These are phyloP conservation scores for Candida maris DNA, from an alignment of 805 yeast species.

Conservation along the genomic window DNA sequence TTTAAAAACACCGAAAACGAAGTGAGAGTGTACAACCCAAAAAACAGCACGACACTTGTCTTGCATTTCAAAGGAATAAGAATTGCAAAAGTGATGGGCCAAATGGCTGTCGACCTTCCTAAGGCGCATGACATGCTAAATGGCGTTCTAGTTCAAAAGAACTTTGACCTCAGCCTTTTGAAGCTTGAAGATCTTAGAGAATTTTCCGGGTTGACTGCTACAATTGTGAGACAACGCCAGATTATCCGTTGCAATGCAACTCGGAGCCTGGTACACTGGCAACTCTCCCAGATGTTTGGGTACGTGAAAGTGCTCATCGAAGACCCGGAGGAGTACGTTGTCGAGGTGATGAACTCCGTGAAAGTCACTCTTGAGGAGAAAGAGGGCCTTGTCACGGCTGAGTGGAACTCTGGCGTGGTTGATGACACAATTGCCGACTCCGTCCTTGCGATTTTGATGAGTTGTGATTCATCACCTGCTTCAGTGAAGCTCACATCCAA, in stretches of 20 bases:
- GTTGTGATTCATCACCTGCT: constrained; percentile 93
- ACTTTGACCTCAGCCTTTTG: constrained; percentile 80
- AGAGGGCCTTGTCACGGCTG: constrained; percentile 55
- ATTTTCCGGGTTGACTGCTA: constrained; percentile 80
- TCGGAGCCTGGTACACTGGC: constrained; percentile 79
- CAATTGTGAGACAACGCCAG: constrained; percentile 80
- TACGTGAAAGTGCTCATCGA: constrained; percentile 61
- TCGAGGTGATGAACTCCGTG: constrained; percentile 63
- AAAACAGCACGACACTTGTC: constrained; percentile 77
- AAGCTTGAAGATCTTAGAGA: constrained; percentile 87
- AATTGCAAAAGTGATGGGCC: constrained; percentile 68
- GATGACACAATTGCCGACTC: constrained; percentile 95
- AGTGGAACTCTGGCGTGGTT: constrained; percentile 87
- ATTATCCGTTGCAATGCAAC: constrained; percentile 75
- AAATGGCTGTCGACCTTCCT: constrained; percentile 46
- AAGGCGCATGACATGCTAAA: constrained; percentile 45
- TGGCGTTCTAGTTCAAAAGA: constrained; percentile 88
- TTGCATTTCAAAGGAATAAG: constrained; percentile 80
- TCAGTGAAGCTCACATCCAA: constrained; percentile 83
- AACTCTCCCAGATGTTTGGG: constrained; percentile 94
- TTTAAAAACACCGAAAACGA: constrained; percentile 84
- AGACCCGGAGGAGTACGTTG: constrained; percentile 45
- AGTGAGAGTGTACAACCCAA: constrained; percentile 86
- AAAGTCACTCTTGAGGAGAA: constrained; percentile 45
- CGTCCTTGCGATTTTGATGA: constrained; percentile 81